These are phyloP conservation scores for Yamagishiella unicocca DNA, from an alignment of 139 green algal species.

Conservation along the genomic window DNA sequence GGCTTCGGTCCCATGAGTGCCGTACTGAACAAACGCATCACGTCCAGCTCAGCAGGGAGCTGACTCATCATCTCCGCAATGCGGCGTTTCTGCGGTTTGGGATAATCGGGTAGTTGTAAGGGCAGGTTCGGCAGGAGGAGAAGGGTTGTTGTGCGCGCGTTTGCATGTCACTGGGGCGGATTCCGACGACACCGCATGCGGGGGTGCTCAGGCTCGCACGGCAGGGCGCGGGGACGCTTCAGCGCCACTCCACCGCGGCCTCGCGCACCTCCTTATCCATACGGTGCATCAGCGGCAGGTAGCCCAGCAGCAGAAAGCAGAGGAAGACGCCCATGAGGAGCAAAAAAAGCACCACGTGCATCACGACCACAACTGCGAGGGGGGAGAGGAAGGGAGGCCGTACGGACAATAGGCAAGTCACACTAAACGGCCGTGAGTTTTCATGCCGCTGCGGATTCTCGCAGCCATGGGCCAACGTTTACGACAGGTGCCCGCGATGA, in stretches of 20 bases:
- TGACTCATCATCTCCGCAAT: constrained; percentile 38
- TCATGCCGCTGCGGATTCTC: too few relatives aligned
- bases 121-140: too few relatives aligned
- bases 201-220: too few relatives aligned
- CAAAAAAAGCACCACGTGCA: constrained; percentile 28
- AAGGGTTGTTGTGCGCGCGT: too few relatives aligned
- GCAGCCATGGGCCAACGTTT: too few relatives aligned
- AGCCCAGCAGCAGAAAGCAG: neutral
- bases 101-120: too few relatives aligned
- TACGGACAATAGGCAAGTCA: too few relatives aligned
- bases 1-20: neutral
- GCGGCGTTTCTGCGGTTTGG: constrained; percentile 42
- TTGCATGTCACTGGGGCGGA: too few relatives aligned
- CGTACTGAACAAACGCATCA: neutral
- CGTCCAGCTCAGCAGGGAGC: constrained; percentile 29
- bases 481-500: too few relatives aligned
- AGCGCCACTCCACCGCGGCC: neutral
- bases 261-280: constrained; percentile 40
- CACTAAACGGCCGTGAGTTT: too few relatives aligned
- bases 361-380: neutral
- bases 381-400: too few relatives aligned
- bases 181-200: too few relatives aligned
- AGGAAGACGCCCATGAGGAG: constrained; percentile 15
- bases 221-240: neutral
- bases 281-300: constrained; percentile 17